A percentile compares a stretch with the other conserved stretches of the same genome.
Conservation (phyloP, 2,329 filamentous ascomycete genomes). For the Aspergillus caelatus region DNA sequence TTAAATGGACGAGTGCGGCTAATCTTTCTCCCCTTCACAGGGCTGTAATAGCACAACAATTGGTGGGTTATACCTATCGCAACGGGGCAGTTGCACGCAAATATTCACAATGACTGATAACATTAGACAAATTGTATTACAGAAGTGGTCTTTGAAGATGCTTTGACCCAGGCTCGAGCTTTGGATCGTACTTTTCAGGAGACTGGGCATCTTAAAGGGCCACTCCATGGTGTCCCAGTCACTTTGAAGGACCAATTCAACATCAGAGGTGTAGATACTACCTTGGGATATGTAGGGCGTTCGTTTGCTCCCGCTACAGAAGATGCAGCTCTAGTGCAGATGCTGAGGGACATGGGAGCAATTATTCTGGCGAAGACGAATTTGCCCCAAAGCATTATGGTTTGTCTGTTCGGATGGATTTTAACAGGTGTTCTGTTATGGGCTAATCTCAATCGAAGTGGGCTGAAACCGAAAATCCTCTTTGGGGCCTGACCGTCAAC, state of each 20-base stretch:
- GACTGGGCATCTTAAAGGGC: slow-evolving; percentile 49
- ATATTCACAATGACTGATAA: background rate
- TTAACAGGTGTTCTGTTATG: background rate
- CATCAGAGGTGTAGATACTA: slow-evolving; percentile 59
- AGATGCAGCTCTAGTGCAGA: slow-evolving; percentile 54
- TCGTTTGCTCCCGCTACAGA: slow-evolving; percentile 53
- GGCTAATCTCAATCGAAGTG: slow-evolving; percentile 39
- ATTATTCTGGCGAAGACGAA: slow-evolving; percentile 59
- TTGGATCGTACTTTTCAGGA: slow-evolving; percentile 32
- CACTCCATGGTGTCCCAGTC: slow-evolving; percentile 58
- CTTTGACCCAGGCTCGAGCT: slow-evolving; percentile 32
- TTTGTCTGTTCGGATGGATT: slow-evolving; percentile 25
- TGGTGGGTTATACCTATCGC: slow-evolving; percentile 19
- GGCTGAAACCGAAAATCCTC: slow-evolving; percentile 58
- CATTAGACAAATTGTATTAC: slow-evolving; percentile 42
- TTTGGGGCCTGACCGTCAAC: slow-evolving; percentile 55
- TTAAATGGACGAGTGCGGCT: background rate
- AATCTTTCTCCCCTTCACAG: slow-evolving; percentile 13
- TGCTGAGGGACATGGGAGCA: slow-evolving; percentile 54
- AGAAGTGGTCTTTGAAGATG: slow-evolving; percentile 39
- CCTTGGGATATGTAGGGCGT: slow-evolving; percentile 60
- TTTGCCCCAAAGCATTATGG: slow-evolving; percentile 56
- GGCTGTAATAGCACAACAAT: slow-evolving; percentile 34
- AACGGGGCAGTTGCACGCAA: background rate
- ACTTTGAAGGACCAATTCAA: slow-evolving; percentile 66